Conservation (phyloP, 352 stramenopile genomes). For the Globisporangium nagaii region DNA sequence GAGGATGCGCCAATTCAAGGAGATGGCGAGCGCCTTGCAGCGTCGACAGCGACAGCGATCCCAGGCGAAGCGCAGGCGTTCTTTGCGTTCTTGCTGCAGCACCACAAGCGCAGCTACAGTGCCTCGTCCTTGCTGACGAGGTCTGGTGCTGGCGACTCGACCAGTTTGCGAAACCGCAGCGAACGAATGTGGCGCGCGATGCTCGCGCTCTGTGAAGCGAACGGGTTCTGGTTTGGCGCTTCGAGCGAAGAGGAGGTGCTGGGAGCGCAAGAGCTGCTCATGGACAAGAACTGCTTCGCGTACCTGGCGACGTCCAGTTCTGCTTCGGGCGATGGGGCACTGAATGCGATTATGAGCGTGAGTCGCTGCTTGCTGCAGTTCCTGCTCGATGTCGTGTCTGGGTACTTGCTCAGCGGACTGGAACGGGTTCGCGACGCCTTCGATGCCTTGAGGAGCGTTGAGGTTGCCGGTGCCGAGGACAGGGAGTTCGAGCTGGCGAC, state of each 20-base stretch:
- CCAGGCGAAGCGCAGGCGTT: slow-evolving; percentile 8
- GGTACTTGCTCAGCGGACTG: slow-evolving; percentile 49
- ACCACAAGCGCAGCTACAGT: slow-evolving; percentile 4
- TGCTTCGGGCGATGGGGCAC: background rate
- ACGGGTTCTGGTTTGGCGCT: slow-evolving; percentile 36
- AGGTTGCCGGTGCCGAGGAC: background rate
- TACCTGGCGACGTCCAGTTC: background rate
- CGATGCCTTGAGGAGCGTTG: background rate
- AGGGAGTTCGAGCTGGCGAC: slow-evolving; percentile 14
- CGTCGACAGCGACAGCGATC: background rate
- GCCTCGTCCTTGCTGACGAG: background rate
- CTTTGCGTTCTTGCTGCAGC: slow-evolving; percentile 6
- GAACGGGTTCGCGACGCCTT: slow-evolving; percentile 32
- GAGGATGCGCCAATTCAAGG: background rate
- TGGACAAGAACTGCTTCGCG: slow-evolving; percentile 13
- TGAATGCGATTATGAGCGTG: slow-evolving; percentile 10
- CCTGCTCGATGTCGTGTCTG: slow-evolving; percentile 37
- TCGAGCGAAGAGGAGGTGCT: slow-evolving; percentile 18
- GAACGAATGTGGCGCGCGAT: slow-evolving; percentile 24
- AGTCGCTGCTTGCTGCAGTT: slow-evolving; percentile 40
- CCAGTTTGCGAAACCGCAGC: slow-evolving; percentile 4
- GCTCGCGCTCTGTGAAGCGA: slow-evolving; percentile 21
- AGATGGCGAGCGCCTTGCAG: background rate
- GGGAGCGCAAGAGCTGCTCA: slow-evolving; percentile 38
- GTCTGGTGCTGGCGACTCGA: background rate